Base-by-base conservation (phyloP, 306 rosid genomes). In the Alnus rubra region DNA sequence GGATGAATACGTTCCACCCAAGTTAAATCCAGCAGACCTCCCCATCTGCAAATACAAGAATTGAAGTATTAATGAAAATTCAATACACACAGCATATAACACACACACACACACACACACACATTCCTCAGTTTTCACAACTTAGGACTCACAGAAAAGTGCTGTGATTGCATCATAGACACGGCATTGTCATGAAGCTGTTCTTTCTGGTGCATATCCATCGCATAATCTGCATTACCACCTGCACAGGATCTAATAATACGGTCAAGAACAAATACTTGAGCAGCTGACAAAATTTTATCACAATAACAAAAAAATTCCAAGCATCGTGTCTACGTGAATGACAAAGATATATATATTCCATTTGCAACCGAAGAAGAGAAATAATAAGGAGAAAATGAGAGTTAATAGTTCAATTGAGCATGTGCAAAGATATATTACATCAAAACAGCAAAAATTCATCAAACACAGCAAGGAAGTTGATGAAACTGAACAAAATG, bases 161-260 rank as follows among this genome's bases (percentile, higher is more conserved):
- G 98, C 84, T 90, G 98, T 52, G 97, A 88, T 83, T 96, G 99
- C 96, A 96, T 90, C 94, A 96, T 91, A 14, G 98, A 85, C 83
- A 89, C 80, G 11, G 96, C 71, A 80, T 86, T 96, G 79, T 96
- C 99, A 72, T 91, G 99, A 74, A 90, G 96, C 82, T 95, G 98
- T 48, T 96, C 99, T 87, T 91, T 96, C 88, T 93, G 98, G 87
- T 94, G 97, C 93, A 96, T 91, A 81, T 96, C 96, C 93, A 96
- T 88, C 1, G 86, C 78, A 88, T 82, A 93, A 83, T 93, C 99
- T 77, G 93, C 85, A 86, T 81, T 88, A 80, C 89, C 97, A 84
- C 98, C 98, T 91, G 89, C 74, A 74, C 62, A 83, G 55, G 78
- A 87, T 79, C 84, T 80, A 80, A 68, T 58, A 77, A 73, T 45